Base-by-base conservation (phyloP, 73 alveolate species). In the Paramecium pentaurelia region DNA sequence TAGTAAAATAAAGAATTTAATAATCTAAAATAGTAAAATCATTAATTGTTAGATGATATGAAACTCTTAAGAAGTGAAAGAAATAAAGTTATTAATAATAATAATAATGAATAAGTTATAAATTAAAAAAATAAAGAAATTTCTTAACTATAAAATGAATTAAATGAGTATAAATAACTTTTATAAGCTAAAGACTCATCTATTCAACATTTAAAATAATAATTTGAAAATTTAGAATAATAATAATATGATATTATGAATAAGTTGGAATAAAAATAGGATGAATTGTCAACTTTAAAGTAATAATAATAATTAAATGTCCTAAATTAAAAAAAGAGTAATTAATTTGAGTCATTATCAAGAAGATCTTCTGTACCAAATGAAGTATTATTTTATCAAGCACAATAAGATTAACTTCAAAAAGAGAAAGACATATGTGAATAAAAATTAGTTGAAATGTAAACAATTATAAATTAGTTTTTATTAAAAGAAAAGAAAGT, bases 351-450 rank as follows among this genome's bases (percentile, higher is more conserved):
- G n/a, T 73, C 87, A 1, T 37, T 4, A 37, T 73, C 87, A 14
- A 73, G 87, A 73, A 73, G 87, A 73, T 34, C 58, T n/a, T 73
- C 87, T 37, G 60, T 34, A 2, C 27, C 12, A 18, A 73, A 40
- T 73, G 87, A 73, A 73, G 58, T 73, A 20, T 9, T 73, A 37
- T 73, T 37, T 40, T 80, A 80, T 27, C 34, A 80, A 45, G 91
- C 91, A 3, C 30, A 80, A 80, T 45, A 20, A 20, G 91, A 80
- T 27, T 16, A 45, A 27, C 14, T 44, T 20, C 8, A 42, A 45
- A 80, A 80, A 22, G 91, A 80, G 30, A 80, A 80, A 80, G 47
- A 80, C 7, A 45, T 45, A 42, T 80, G 91, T 49, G 91, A 80
- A 45, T 22, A 47, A 42, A 80, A 47, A 80, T 45, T 45, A 45